Evolutionary conservation across 305 asterid genomes (phyloP), one percentile per base, ranked within the genome.

Genomic region (Fraxinus platypoda): DNA sequence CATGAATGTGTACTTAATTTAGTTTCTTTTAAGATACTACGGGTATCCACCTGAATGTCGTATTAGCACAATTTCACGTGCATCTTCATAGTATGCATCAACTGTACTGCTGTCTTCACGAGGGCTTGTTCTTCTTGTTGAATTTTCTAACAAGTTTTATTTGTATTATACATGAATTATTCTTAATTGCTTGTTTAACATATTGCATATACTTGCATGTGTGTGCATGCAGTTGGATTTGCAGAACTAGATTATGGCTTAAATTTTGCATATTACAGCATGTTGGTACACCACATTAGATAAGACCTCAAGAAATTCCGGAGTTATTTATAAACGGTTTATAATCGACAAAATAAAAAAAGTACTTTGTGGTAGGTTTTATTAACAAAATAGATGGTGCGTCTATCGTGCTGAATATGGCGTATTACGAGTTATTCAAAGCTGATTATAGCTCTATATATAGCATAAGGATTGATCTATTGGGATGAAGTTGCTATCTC

Each of bases 61-160:
- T 68, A 64, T 83, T 46, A 75, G 87, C 90, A 88, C 83, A 83
- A 54, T 82, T 82, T 90, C 91, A 87, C 90, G 91, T 88, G 92
- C 84, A 41, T 59, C 28, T 75, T 66, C 72, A 68, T 87, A 49
- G 82, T 74, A 85, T 80, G 62, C 35, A 54, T 75, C 80, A 46
- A 43, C 28, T 85, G 85, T 81, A 74, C 82, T 88, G 87, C 87
- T 88, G 90, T 83, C 88, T 83, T 83, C 81, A 68, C 43, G 75
- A 68, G 84, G 68, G 38, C 37, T 79, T 79, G 31, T 8, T 49
- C 74, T 80, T 68, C 37, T 35, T 35, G 41, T 35, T 35, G 38
- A 35, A 33, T 43, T 49, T 19, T 19, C 59, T 49, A 13, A 49
- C n/a, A 46, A 35, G 6, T 82, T 33, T 38, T 41, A 41, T 41